Evolutionary conservation across 192 early-diverging fungal genomes (phyloP), one percentile per base, ranked within the genome.

Genomic region (Endogone sp.): DNA sequence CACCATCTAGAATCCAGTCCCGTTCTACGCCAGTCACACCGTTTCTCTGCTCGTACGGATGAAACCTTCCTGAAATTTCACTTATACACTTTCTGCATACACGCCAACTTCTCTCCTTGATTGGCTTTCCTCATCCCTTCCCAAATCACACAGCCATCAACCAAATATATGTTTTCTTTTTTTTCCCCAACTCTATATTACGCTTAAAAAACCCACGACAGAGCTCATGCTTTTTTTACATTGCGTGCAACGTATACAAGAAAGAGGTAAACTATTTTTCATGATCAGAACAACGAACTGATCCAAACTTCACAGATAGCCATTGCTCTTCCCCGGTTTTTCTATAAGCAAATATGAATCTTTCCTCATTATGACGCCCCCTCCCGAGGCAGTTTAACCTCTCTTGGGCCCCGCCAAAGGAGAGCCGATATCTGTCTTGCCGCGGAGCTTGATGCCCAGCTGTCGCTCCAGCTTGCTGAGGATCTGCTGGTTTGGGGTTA

Each of bases 401-500:
- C 79, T 82, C 72, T 72, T 76, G 49, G 77, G 77, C 71, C 79
- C 79, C 32, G 79, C 79, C 66, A 89, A 73, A 23, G 85, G 85
- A 2, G 74, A 69, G 49, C 89, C 89, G 70, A 91, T 91, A 37
- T 85, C 86, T n/a, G n/a, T n/a, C 72, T 88, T 88, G 24, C 94
- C 95, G 37, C 93, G 73, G 58, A 98, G 78, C 84, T 94, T 98
- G 62, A 98, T 86, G 54, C 90, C 94, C 49, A 98, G 79, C 22
- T 82, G 87, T 29, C 93, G 83, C 84, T 98, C 96, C 78, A 98
- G 78, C 80, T 95, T 96, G 26, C 80, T 84, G 27, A 98, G 83
- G 60, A 96, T 80, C 80, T 95, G 92, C 76, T 94, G 95, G 82
- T 94, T 95, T 62, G 94, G 95, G 68, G 93, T 90, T 30, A 89